phyloP scores from a whole-genome alignment of 257 asterid species.

The Solanum clarkiae region DNA sequence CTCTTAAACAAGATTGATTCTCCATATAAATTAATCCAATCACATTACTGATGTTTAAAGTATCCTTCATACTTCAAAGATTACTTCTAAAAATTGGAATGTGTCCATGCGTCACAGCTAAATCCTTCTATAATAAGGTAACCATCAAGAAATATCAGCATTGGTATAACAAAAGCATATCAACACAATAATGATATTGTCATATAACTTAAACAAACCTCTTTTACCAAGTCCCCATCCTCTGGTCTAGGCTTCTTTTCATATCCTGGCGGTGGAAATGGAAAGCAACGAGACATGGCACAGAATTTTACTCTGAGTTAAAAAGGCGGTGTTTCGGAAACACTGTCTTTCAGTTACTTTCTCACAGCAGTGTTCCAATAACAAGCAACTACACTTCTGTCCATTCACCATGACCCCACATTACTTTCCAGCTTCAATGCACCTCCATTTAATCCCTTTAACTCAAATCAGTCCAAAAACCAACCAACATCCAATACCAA shows the following conservation, averaged over 20 bases:
- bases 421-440: conserved; percentile 34
- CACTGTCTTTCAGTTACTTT: conserved; percentile 26
- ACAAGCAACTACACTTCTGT: conserved; percentile 32
- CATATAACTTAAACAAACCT: conserved; percentile 37
- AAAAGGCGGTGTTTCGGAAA: conserved; percentile 14
- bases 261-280: conserved; percentile 96
- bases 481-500: not conserved
- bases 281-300: conserved; percentile 98
- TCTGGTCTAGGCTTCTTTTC: conserved; percentile 54
- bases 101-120: not conserved
- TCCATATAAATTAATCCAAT: not conserved
- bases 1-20: not conserved
- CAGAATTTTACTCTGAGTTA: conserved; percentile 21
- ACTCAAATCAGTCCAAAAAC: conserved; percentile 1
- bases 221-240: conserved; percentile 42
- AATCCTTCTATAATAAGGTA: conserved; percentile 6
- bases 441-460: conserved; percentile 18
- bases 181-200: not conserved
- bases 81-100: not conserved
- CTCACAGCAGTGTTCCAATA: conserved; percentile 29
- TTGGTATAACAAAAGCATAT: conserved; percentile 4
- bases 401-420: conserved; percentile 76
- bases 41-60: not conserved
- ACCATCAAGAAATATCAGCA: conserved; percentile 2
- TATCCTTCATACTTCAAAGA: not conserved